Conservation (phyloP, 192 early-diverging fungal genomes). For the Entophlyctis luteolus region DNA sequence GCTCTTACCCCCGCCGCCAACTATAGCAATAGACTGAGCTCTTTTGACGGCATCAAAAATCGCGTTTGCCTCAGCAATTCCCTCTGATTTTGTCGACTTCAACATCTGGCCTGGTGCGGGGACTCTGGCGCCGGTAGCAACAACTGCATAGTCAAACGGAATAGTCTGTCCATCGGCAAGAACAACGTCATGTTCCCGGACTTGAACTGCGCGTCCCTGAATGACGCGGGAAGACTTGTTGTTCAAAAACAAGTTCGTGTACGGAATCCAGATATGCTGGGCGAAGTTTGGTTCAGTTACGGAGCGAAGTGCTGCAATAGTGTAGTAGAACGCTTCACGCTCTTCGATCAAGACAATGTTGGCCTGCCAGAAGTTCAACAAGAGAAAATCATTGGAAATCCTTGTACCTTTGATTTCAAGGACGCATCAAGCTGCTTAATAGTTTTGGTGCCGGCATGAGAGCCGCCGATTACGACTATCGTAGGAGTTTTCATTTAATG, state of each 20-base stretch:
- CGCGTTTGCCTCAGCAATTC: conserved; percentile 23
- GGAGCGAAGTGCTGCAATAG: conserved; percentile 24
- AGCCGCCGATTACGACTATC: conserved; percentile 22
- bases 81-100: conserved; percentile 30
- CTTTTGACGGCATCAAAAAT: conserved; percentile 43
- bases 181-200: conserved; percentile 38
- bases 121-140: conserved; percentile 63
- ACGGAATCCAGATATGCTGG: conserved; percentile 36
- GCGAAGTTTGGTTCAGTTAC: conserved; percentile 28
- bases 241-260: conserved; percentile 32
- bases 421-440: background rate
- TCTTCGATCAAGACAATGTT: conserved; percentile 22
- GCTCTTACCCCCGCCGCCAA: conserved; percentile 62
- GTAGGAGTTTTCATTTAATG: conserved; percentile 1
- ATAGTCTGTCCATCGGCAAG: conserved; percentile 49
- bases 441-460: conserved; percentile 8
- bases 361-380: no score
- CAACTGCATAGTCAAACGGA: conserved; percentile 61
- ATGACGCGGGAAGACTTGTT: conserved; percentile 37
- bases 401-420: conserved; percentile 19
- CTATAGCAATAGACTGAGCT: conserved; percentile 51
- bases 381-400: no score
- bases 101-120: conserved; percentile 45
- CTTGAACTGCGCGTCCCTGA: conserved; percentile 41
- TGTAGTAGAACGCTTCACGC: background rate